Evolutionary conservation across 164 flowering plant genomes (phyloP).

Genomic region (Akebia trifoliata): DNA sequence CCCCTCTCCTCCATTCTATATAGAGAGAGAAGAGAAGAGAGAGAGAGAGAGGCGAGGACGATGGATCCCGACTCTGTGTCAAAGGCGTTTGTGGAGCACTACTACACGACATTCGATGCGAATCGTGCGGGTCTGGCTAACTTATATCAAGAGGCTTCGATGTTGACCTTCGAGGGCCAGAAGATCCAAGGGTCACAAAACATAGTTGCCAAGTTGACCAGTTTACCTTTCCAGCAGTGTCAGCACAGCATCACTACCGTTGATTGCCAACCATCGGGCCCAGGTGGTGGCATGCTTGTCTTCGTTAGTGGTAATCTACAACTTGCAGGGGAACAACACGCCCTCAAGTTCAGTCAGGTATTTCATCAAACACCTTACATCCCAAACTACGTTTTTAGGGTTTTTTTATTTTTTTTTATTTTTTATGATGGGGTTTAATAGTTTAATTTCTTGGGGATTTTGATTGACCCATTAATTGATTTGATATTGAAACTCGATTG

Average conservation of each 20-base stretch:
- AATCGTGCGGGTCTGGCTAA: conserved; percentile 48
- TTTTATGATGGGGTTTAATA: not conserved
- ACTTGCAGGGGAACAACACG: conserved; percentile 77
- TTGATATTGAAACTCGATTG: not conserved
- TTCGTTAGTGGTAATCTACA: conserved; percentile 81
- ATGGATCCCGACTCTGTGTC: conserved; percentile 85
- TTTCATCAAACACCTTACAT: not conserved
- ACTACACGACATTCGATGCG: conserved; percentile 76
- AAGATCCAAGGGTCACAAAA: conserved; percentile 63
- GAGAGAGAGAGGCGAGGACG: not conserved
- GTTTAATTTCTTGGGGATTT: not conserved
- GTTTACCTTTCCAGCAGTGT: conserved; percentile 82
- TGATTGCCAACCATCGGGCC: conserved; percentile 85
- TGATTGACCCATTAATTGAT: not conserved
- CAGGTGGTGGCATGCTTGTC: conserved; percentile 75
- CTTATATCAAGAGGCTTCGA: conserved; percentile 71
- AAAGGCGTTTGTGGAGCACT: conserved; percentile 86
- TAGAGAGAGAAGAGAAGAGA: not conserved
- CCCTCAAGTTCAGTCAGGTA: conserved; percentile 91
- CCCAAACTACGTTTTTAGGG: not conserved
- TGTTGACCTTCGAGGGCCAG: conserved; percentile 87
- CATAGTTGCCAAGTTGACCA: conserved; percentile 64
- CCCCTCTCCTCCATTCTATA: too few species aligned
- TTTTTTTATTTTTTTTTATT: not conserved
- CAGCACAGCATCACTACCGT: conserved; percentile 72